These are phyloP conservation scores for Desmodesmus armatus DNA, from an alignment of 139 green algal species.

Conservation along the genomic window DNA sequence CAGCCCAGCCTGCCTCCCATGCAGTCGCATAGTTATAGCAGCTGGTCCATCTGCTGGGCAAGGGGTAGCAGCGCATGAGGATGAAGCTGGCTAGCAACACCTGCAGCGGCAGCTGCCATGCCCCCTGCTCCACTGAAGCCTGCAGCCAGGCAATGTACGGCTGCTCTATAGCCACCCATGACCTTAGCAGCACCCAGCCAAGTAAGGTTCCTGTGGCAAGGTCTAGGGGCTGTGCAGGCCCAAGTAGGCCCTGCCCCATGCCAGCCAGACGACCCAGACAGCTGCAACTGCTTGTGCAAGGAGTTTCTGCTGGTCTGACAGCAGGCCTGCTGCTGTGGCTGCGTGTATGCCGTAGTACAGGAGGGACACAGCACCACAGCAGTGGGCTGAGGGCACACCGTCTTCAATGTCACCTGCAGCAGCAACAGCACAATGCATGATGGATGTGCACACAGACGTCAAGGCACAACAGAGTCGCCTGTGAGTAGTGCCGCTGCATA, in stretches of 20 bases:
- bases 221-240: slow-evolving; percentile 28
- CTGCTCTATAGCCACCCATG: slow-evolving; percentile 19
- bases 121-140: background rate
- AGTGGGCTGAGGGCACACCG: slow-evolving; percentile 27
- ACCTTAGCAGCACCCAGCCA: background rate
- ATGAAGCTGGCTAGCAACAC: background rate
- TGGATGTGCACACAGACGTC: background rate
- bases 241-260: slow-evolving; percentile 28
- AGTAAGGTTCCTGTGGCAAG: background rate
- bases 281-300: background rate
- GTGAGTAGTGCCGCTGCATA: no score
- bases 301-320: background rate
- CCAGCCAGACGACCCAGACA: slow-evolving; percentile 31
- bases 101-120: background rate
- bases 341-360: slow-evolving; percentile 13
- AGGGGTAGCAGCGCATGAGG: slow-evolving; percentile 19
- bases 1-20: slow-evolving; percentile 27
- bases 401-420: slow-evolving; percentile 43
- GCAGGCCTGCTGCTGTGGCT: slow-evolving; percentile 4
- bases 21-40: background rate
- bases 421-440: no score
- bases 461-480: no score
- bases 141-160: slow-evolving; percentile 6
- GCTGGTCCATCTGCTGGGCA: slow-evolving; percentile 2
- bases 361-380: slow-evolving; percentile 10